Percentiles rank a stretch among this genome's conserved stretches.
phyloP scores from a whole-genome alignment of 257 asterid genomes.

The Cinchona pubescens region DNA sequence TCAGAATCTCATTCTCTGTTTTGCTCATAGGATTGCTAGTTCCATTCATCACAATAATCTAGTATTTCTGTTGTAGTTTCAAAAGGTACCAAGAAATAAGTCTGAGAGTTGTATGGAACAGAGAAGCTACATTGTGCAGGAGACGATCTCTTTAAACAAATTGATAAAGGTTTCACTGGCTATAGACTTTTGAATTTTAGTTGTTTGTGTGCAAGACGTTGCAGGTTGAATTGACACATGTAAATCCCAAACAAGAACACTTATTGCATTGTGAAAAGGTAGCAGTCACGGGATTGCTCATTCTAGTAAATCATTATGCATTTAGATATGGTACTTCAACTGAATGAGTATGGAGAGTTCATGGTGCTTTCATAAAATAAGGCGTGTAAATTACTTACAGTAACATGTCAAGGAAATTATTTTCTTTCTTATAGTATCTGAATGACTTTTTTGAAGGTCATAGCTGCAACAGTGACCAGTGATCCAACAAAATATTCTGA shows the following conservation, averaged over 20 bases:
- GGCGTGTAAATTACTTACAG: not conserved
- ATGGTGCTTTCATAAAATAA: not conserved
- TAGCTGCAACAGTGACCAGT: conserved; percentile 89
- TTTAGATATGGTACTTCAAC: not conserved
- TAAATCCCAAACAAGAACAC: not conserved
- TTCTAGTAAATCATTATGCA: not conserved
- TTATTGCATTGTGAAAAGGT: not conserved
- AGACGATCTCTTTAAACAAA: not conserved
- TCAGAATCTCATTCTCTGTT: not conserved
- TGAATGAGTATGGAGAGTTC: not conserved
- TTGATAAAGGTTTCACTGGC: not conserved
- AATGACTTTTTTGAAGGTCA: conserved; percentile 49
- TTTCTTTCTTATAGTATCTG: conserved; percentile 11
- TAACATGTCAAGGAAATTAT: not conserved
- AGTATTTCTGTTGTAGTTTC: not conserved
- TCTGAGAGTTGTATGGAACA: not conserved
- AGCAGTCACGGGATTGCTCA: not conserved
- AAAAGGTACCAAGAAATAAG: not conserved
- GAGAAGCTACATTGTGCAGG: not conserved
- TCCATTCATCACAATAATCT: not conserved
- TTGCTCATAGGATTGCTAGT: not conserved
- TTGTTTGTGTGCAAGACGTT: not conserved
- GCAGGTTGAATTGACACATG: not conserved
- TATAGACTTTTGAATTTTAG: not conserved
- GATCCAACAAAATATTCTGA: conserved; percentile 72